Evolutionary conservation across 2,329 filamentous ascomycete genomes (phyloP).

Genomic region (Endoconidiophora polonica): DNA sequence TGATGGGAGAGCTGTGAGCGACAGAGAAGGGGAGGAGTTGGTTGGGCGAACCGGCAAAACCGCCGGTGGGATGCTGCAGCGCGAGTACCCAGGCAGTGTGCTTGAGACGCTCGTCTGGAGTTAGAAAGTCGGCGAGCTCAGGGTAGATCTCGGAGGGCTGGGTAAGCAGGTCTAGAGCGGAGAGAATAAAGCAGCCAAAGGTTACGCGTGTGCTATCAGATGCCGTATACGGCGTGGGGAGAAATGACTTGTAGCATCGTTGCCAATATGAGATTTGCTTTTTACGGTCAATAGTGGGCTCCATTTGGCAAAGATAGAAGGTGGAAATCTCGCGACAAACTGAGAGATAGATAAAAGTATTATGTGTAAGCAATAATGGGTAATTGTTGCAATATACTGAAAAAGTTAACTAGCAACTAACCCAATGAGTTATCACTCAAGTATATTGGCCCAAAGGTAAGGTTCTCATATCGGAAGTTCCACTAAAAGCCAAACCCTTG

Average conservation of each 20-base stretch:
- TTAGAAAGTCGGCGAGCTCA: constrained; percentile 29
- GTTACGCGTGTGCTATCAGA: constrained; percentile 85
- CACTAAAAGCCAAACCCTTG: too few relatives aligned
- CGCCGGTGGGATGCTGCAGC: constrained; percentile 72
- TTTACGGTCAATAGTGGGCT: constrained; percentile 32
- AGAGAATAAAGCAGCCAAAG: constrained; percentile 76
- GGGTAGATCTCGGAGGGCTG: constrained; percentile 31
- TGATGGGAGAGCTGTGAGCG: constrained; percentile 15
- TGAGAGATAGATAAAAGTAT: too few relatives aligned
- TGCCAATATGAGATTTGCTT: constrained; percentile 85
- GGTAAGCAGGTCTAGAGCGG: constrained; percentile 67
- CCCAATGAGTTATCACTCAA: too few relatives aligned
- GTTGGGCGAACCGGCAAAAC: constrained; percentile 74
- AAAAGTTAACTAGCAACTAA: too few relatives aligned
- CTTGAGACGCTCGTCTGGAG: constrained; percentile 25
- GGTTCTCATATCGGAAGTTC: too few relatives aligned
- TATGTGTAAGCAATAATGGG: too few relatives aligned
- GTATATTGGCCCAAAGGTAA: too few relatives aligned
- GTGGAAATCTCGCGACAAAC: neutral
- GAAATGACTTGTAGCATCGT: constrained; percentile 63
- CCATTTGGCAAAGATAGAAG: constrained; percentile 6
- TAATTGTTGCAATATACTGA: too few relatives aligned
- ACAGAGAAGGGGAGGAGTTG: constrained; percentile 28
- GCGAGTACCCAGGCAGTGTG: constrained; percentile 65
- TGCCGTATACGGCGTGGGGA: constrained; percentile 69